These are phyloP conservation scores for Geranium rotundifolium DNA, from an alignment of 345 rosid species.

Conservation along the genomic window DNA sequence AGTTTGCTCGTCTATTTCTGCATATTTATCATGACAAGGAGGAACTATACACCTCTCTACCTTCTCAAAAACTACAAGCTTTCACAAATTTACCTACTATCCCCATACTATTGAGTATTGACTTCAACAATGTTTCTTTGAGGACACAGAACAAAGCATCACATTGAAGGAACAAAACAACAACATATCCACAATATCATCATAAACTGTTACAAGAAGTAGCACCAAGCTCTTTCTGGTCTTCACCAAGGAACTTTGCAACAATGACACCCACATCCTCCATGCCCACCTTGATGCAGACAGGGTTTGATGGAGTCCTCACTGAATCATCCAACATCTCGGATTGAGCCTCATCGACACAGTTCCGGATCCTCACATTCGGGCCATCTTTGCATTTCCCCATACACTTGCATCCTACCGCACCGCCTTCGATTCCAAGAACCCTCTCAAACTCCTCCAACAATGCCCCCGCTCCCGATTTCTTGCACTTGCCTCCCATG, in stretches of 20 bases:
- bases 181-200: too few species aligned
- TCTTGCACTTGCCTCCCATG: slow-evolving; percentile 73
- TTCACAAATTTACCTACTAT: too few species aligned
- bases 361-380: slow-evolving; percentile 34
- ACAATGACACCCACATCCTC: slow-evolving; percentile 50
- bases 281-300: slow-evolving; percentile 54
- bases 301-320: slow-evolving; percentile 31
- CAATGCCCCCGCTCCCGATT: slow-evolving; percentile 41
- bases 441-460: slow-evolving; percentile 46
- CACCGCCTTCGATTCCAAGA: slow-evolving; percentile 31
- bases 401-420: slow-evolving; percentile 66
- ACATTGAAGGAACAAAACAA: too few species aligned
- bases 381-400: slow-evolving; percentile 73
- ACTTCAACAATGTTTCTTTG: too few species aligned
- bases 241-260: slow-evolving; percentile 27
- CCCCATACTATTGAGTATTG: too few species aligned
- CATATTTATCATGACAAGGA: too few species aligned
- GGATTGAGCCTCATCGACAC: slow-evolving; percentile 5
- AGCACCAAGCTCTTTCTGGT: slow-evolving; percentile 8
- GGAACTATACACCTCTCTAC: too few species aligned
- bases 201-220: too few species aligned
- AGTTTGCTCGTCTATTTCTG: too few species aligned
- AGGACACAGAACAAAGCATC: too few species aligned
- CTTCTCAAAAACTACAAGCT: too few species aligned
- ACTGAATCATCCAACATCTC: slow-evolving; percentile 13